Percentiles rank a stretch among this genome's conserved stretches.
Evolutionary conservation across 345 rosid species (phyloP).

Genomic region (Acer yangbiense): DNA sequence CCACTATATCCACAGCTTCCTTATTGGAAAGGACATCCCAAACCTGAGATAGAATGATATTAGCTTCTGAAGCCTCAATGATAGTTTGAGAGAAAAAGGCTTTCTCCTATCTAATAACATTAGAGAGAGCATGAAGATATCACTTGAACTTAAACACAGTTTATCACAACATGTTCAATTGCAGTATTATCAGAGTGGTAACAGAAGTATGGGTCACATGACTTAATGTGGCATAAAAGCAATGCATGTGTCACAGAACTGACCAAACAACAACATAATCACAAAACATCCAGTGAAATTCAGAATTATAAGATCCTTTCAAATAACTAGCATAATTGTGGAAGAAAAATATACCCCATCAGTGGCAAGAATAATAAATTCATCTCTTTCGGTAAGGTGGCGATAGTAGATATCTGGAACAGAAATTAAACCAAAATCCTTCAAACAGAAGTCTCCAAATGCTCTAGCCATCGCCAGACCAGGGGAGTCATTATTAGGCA

Average conservation of each 20-base stretch:
- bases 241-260: not conserved
- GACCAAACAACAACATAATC: not conserved
- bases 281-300: not conserved
- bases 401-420: constrained; percentile 80
- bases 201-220: constrained; percentile 6
- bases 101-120: not conserved
- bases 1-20: constrained; percentile 86
- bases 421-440: constrained; percentile 92
- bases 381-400: constrained; percentile 64
- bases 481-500: constrained; percentile 93
- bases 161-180: not conserved
- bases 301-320: not conserved
- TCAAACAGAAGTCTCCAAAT: constrained; percentile 98
- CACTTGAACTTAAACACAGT: not conserved
- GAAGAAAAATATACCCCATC: constrained; percentile 72
- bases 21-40: constrained; percentile 97
- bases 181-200: not conserved
- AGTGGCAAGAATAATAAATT: constrained; percentile 83
- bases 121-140: not conserved
- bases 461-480: constrained; percentile 99
- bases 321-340: not conserved
- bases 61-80: not conserved
- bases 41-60: constrained; percentile 44
- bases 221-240: constrained; percentile 4
- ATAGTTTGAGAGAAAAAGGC: not conserved